phyloP scores from a whole-genome alignment of 2,329 filamentous ascomycete species.

The Colletotrichum ledebouriae region DNA sequence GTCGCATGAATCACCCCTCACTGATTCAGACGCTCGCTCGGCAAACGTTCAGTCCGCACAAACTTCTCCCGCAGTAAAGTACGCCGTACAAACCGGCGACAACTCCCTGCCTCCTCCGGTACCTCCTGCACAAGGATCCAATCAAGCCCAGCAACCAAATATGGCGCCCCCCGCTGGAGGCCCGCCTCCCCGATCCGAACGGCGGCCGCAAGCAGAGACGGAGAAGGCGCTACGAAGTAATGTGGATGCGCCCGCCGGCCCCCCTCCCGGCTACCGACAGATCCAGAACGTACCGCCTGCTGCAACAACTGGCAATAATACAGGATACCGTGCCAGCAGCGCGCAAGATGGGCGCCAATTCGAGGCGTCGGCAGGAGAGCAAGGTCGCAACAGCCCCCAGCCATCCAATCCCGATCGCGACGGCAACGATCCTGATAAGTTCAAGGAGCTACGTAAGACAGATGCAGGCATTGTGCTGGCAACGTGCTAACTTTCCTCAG shows the following conservation, averaged over 20 bases:
- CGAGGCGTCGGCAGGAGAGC: conserved; percentile 60
- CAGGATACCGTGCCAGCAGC: conserved; percentile 57
- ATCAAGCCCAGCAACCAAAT: conserved; percentile 51
- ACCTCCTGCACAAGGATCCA: conserved; percentile 46
- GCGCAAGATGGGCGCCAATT: conserved; percentile 57
- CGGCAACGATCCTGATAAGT: conserved; percentile 64
- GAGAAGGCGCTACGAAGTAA: conserved; percentile 61
- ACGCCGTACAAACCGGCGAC: conserved; percentile 49
- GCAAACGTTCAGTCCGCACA: conserved; percentile 59
- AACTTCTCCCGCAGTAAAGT: conserved; percentile 58
- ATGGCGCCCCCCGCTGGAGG: conserved; percentile 65
- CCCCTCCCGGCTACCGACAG: conserved; percentile 66
- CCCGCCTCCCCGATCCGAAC: conserved; percentile 54
- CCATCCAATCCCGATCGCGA: conserved; percentile 60
- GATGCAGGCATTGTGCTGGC: not conserved
- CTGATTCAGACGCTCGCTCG: conserved; percentile 62
- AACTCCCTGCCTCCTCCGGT: conserved; percentile 44
- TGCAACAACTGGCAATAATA: conserved; percentile 51
- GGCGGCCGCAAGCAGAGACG: conserved; percentile 61
- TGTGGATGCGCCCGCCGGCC: conserved; percentile 59
- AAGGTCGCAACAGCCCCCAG: conserved; percentile 70
- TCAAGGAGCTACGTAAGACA: conserved; percentile 69
- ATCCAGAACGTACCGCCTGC: conserved; percentile 61
- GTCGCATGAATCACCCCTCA: conserved; percentile 71
- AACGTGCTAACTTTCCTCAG: conserved; percentile 63